phyloP scores from a whole-genome alignment of 2,329 filamentous ascomycete species.

The Sphaceloma murrayae region DNA sequence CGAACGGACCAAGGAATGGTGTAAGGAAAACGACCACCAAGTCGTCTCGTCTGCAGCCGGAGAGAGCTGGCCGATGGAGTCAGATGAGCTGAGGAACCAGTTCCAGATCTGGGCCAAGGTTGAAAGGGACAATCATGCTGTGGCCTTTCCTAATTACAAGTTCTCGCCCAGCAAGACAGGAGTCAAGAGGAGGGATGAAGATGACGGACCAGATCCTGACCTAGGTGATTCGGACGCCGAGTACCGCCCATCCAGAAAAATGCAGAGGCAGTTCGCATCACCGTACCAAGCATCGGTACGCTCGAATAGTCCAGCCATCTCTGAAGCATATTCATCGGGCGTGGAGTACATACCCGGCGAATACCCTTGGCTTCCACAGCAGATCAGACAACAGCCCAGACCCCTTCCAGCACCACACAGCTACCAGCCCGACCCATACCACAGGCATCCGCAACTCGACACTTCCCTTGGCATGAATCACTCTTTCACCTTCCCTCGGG shows the following conservation, averaged over 20 bases:
- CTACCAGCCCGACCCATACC: neutral
- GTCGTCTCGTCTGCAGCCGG: conserved; percentile 82
- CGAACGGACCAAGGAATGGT: conserved; percentile 72
- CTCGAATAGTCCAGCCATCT: conserved; percentile 1
- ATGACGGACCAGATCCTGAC: conserved; percentile 28
- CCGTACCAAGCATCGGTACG: conserved; percentile 2
- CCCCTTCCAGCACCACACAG: conserved; percentile 2
- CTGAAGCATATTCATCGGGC: conserved; percentile 8
- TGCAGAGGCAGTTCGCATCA: neutral
- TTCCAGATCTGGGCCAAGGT: conserved; percentile 71
- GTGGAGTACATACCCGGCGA: conserved; percentile 2
- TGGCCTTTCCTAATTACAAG: conserved; percentile 84
- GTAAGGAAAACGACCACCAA: conserved; percentile 84
- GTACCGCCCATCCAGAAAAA: conserved; percentile 16
- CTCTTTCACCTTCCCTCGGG: neutral
- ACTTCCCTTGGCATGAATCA: neutral
- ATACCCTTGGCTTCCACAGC: conserved; percentile 7
- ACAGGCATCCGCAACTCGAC: neutral
- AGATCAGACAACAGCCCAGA: neutral
- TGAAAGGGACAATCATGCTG: conserved; percentile 75
- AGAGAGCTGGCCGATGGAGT: conserved; percentile 74
- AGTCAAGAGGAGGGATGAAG: conserved; percentile 41
- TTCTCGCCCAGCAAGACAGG: conserved; percentile 62
- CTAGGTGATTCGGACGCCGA: conserved; percentile 29
- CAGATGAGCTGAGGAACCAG: conserved; percentile 58